Base-by-base conservation (phyloP, 495 filamentous ascomycete species). In the Aspergillus nidulans region DNA sequence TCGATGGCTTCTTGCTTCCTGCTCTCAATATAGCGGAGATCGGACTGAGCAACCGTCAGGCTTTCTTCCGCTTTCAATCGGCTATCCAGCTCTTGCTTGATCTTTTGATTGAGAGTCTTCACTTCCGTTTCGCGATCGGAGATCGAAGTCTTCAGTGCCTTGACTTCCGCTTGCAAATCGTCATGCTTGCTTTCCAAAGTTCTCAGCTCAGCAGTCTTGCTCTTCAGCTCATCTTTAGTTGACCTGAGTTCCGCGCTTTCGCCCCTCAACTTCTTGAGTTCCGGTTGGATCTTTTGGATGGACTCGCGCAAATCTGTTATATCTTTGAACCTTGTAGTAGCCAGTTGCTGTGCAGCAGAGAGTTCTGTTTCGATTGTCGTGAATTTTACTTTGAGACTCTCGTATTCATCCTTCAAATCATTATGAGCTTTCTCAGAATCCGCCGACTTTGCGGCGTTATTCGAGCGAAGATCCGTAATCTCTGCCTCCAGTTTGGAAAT, bases 321-420 rank as follows among this genome's bases (percentile, higher is more conserved):
- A 52, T 96, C 91, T 63, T 92, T 95, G 72, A 90, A 97, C 8
- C 95, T 80, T 24, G 82, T 83, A 43, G 91, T 82, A 1, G 94
- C 91, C 18, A 97, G 75, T 65, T 95, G 84, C 62, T 97, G 80
- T 0, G 91, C 87, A 8, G 91, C 92, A 1, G 85, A 87, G 13
- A 97, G 79, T 66, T 98, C 92, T 3, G 85, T 90, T 56, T 95
- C 85, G 9, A 97, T 67, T 0, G 82, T 81, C 4, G 80, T 77
- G 0, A 85, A 79, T 60, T 84, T 89, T 34, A 78, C 66, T 64
- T 88, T 91, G 41, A 96, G 75, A 36, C 80, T 81, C 51, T 95
- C 89, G 53, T 89, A 87, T 55, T 94, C 88, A 10, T 77, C 72
- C 48, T 78, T 83, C 19, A 95, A 69, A 15, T 77, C 73, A 44